Percentiles rank a stretch among this genome's conserved stretches.
phyloP scores from a whole-genome alignment of 306 rosid genomes.

The Sophora flavescens region DNA sequence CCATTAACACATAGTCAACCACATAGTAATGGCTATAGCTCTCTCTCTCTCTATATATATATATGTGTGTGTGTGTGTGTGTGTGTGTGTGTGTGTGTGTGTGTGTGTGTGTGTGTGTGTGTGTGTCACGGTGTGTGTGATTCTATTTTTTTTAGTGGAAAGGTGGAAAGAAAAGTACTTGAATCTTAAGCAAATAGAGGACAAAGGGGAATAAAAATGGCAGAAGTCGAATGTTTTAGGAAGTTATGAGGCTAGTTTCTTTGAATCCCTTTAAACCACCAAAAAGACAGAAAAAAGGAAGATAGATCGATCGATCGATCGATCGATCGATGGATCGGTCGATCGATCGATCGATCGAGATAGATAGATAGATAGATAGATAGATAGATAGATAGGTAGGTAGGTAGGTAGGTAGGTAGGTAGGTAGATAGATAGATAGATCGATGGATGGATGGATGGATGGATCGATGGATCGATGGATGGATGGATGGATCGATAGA shows the following conservation, averaged over 20 bases:
- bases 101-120: no score
- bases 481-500: no score
- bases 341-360: no score
- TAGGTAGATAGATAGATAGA: no score
- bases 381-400: no score
- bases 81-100: no score
- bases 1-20: constrained; percentile 59
- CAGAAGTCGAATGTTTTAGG: constrained; percentile 49
- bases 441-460: no score
- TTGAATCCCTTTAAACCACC: constrained; percentile 40
- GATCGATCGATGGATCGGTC: background rate
- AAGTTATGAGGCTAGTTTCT: constrained; percentile 26
- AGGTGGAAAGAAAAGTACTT: constrained; percentile 60
- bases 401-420: no score
- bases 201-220: constrained; percentile 46
- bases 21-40: constrained; percentile 38
- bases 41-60: background rate
- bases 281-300: constrained; percentile 42
- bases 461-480: no score
- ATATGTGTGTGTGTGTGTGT: no score
- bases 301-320: background rate
- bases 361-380: no score
- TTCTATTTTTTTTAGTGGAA: constrained; percentile 16
- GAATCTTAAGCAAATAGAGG: constrained; percentile 65
- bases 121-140: constrained; percentile 31